Percentiles rank a stretch among this genome's conserved stretches.
Evolutionary conservation across 495 filamentous ascomycete species (phyloP).

Genomic region (Pyrenula aspistea): DNA sequence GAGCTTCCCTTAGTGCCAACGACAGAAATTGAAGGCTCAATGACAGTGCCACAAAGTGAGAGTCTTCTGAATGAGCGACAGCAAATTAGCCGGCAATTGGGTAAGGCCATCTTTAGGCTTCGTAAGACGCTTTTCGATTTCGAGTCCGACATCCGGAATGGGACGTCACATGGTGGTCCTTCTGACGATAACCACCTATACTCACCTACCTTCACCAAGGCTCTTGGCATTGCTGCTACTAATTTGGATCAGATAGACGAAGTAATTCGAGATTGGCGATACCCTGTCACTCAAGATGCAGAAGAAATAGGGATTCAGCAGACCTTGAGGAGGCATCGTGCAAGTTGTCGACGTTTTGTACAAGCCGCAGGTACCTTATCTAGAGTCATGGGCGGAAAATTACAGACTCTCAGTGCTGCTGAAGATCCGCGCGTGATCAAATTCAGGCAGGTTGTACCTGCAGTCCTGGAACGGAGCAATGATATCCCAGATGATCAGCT

Average conservation of each 20-base stretch:
- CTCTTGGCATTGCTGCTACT: slow-evolving; percentile 33
- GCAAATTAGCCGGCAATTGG: slow-evolving; percentile 38
- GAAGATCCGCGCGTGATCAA: slow-evolving; percentile 16
- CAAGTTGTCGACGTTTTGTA: slow-evolving; percentile 49
- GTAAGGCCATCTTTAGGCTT: slow-evolving; percentile 42
- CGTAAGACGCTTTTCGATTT: slow-evolving; percentile 46
- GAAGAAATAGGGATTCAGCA: slow-evolving; percentile 43
- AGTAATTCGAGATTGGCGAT: slow-evolving; percentile 42
- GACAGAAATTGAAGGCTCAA: slow-evolving; percentile 16
- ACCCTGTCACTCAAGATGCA: slow-evolving; percentile 42
- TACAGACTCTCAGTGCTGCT: slow-evolving; percentile 19
- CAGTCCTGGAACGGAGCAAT: slow-evolving; percentile 32
- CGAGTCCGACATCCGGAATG: slow-evolving; percentile 20
- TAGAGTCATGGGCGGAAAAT: slow-evolving; percentile 36
- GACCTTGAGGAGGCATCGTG: slow-evolving; percentile 43
- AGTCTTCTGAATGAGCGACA: slow-evolving; percentile 37
- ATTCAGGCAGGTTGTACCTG: slow-evolving; percentile 33
- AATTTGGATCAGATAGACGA: slow-evolving; percentile 44
- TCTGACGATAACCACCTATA: slow-evolving; percentile 20
- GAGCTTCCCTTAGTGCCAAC: slow-evolving; percentile 33
- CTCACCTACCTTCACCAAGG: slow-evolving; percentile 30
- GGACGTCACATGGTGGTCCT: slow-evolving; percentile 6
- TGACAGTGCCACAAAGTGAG: slow-evolving; percentile 24
- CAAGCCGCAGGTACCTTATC: slow-evolving; percentile 55
- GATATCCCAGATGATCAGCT: slow-evolving; percentile 31